Conservation (phyloP, 1,284 basidiomycete species). For the Ustilago crameri region DNA sequence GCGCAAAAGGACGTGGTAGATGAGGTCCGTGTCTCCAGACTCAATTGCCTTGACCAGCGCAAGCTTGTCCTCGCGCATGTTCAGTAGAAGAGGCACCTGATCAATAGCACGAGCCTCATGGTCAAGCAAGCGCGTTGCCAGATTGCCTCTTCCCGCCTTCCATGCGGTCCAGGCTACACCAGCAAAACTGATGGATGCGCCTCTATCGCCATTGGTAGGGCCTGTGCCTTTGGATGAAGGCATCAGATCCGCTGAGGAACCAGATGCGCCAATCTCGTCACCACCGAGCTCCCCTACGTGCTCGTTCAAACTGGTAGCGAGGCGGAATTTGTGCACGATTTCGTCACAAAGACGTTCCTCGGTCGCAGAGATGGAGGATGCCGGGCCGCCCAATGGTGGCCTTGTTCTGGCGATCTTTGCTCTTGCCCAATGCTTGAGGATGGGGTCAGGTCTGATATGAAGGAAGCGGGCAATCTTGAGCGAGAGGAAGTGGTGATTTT, state of each 20-base stretch:
- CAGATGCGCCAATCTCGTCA: slow-evolving; percentile 7
- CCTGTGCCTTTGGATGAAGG: not conserved
- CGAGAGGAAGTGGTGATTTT: slow-evolving; percentile 89
- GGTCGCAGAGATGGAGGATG: slow-evolving; percentile 26
- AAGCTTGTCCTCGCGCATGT: slow-evolving; percentile 92
- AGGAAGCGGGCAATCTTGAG: slow-evolving; percentile 89
- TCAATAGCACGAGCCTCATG: slow-evolving; percentile 88
- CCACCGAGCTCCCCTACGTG: slow-evolving; percentile 23
- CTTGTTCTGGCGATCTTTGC: slow-evolving; percentile 84
- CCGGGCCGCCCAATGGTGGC: slow-evolving; percentile 30
- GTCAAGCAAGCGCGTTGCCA: slow-evolving; percentile 94
- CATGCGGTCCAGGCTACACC: slow-evolving; percentile 94
- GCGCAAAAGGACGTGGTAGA: slow-evolving; percentile 51
- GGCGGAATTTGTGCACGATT: slow-evolving; percentile 87
- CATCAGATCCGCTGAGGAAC: not conserved
- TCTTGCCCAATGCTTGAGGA: slow-evolving; percentile 94
- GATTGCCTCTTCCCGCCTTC: slow-evolving; percentile 83
- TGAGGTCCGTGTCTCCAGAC: slow-evolving; percentile 91
- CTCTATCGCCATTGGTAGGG: slow-evolving; percentile 7
- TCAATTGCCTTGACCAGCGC: slow-evolving; percentile 91
- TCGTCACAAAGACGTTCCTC: slow-evolving; percentile 82
- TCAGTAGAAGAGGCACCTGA: slow-evolving; percentile 89
- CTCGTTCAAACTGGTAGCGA: slow-evolving; percentile 70
- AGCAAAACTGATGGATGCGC: slow-evolving; percentile 80
- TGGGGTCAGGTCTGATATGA: slow-evolving; percentile 82